Base-by-base conservation (phyloP, 1,284 basidiomycete species). In the Cerrena zonata region DNA sequence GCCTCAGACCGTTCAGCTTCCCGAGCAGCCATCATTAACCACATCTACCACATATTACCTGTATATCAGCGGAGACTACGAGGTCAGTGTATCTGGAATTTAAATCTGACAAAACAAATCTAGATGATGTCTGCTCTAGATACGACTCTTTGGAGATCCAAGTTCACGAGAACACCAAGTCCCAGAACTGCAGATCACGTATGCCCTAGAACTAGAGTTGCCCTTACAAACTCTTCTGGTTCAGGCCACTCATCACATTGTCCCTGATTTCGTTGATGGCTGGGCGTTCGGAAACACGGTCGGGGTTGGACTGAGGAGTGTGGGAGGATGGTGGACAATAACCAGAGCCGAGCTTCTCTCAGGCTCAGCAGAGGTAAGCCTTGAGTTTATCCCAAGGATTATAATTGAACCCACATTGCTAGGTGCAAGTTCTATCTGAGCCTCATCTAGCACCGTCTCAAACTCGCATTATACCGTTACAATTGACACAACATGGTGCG, bases 91-190 rank as follows among this genome's bases (percentile, higher is more conserved):
- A n/a, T 23, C 19, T n/a, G 44, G 27, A 27, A 44, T 47, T n/a
- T 41, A 40, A 4, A 18, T 15, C 40, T 53, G 19, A 55, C 45
- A 45, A 23, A 22, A 24, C 36, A 27, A 49, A 30, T 46, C 11
- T 24, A 26, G 18, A 12, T 10, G 26, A 22, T 25, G 27, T 27
- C 19, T 13, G 45, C 34, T 49, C 22, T 56, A 89, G 86, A 89
- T 91, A 52, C 71, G 88, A 51, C 71, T 91, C 18, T 91, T 91
- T 60, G 89, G 88, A 7, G 86, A 88, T 60, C 86, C 88, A 2
- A 65, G 60, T 36, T 65, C 63, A 15, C 58, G 66, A 24, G 66
- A 66, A 3, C 69, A 64, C 13, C 66, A 73, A 1, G 54, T 69
- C 10, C 84, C 87, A 0, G 68, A 74, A 11, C 71, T 85, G 53